Conservation (phyloP, 768 basidiomycete genomes). For the Butyriboletus loyo region DNA sequence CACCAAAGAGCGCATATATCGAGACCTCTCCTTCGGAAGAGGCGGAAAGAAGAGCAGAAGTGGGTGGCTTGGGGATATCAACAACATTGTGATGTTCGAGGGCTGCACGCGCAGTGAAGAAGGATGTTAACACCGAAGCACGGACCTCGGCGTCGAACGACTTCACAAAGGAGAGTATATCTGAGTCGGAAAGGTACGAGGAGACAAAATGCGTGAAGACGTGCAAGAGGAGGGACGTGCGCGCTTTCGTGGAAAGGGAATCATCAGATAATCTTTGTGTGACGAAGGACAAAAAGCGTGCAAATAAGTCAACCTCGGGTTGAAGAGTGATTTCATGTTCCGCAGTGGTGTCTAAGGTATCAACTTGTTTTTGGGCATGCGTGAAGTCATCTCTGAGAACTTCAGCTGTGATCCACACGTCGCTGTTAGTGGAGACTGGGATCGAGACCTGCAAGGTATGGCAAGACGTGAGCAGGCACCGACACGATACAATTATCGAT, state of each 20-base stretch:
- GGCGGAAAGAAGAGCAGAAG: slow-evolving; percentile 68
- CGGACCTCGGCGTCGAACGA: slow-evolving; percentile 73
- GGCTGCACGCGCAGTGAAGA: slow-evolving; percentile 71
- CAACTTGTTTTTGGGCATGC: slow-evolving; percentile 56
- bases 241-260: slow-evolving; percentile 48
- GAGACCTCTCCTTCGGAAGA: slow-evolving; percentile 61
- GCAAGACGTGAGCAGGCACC: slow-evolving; percentile 1
- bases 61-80: slow-evolving; percentile 55
- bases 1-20: slow-evolving; percentile 93
- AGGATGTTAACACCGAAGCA: slow-evolving; percentile 72
- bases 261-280: slow-evolving; percentile 60
- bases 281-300: slow-evolving; percentile 79
- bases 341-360: slow-evolving; percentile 51
- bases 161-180: slow-evolving; percentile 81
- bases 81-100: slow-evolving; percentile 56
- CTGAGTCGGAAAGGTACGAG: slow-evolving; percentile 65
- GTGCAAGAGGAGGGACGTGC: slow-evolving; percentile 66
- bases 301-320: slow-evolving; percentile 72
- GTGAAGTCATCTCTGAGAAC: slow-evolving; percentile 87
- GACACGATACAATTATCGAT: slow-evolving; percentile 6
- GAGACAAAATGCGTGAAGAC: slow-evolving; percentile 76
- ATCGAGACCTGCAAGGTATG: slow-evolving; percentile 62
- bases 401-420: slow-evolving; percentile 93
- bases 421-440: slow-evolving; percentile 74
- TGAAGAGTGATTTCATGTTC: slow-evolving; percentile 56